A percentile compares a stretch with the other conserved stretches of the same genome.
Conservation (phyloP, 2,329 filamentous ascomycete genomes). For the Teratosphaeria gauchensis region DNA sequence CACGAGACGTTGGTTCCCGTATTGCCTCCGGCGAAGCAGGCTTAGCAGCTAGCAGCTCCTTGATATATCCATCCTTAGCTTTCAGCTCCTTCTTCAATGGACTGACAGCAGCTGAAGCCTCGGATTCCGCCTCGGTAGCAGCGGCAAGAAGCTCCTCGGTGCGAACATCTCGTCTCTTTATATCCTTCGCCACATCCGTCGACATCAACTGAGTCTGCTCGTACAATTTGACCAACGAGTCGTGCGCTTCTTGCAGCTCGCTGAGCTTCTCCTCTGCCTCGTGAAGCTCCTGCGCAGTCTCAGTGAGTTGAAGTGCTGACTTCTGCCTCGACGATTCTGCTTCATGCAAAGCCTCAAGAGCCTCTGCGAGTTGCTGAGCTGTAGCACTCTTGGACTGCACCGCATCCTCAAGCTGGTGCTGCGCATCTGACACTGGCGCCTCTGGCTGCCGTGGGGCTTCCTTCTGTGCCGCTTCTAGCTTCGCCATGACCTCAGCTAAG, state of each 20-base stretch:
- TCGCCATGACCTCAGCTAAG: not conserved
- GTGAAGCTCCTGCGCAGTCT: not conserved
- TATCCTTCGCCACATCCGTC: not conserved
- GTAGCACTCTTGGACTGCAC: not conserved
- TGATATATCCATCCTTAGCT: not conserved
- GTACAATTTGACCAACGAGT: not conserved
- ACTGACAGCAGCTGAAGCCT: not conserved
- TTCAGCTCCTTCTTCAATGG: not conserved
- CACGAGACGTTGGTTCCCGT: not conserved
- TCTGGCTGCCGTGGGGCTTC: not conserved
- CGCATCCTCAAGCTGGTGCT: not conserved
- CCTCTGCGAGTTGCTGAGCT: not conserved
- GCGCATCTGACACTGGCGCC: not conserved
- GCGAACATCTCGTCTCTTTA: not conserved
- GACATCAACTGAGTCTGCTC: not conserved
- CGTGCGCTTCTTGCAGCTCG: not conserved
- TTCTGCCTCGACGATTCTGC: not conserved
- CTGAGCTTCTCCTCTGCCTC: not conserved
- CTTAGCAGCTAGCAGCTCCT: not conserved
- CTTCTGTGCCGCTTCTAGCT: not conserved
- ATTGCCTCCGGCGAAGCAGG: not conserved
- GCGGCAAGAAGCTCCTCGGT: not conserved
- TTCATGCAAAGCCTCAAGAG: not conserved
- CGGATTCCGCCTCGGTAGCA: not conserved
- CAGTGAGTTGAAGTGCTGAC: not conserved